Percentiles rank a stretch among this genome's conserved stretches.
phyloP scores from a whole-genome alignment of 2,329 filamentous ascomycete genomes.

The Colletotrichum karsti region DNA sequence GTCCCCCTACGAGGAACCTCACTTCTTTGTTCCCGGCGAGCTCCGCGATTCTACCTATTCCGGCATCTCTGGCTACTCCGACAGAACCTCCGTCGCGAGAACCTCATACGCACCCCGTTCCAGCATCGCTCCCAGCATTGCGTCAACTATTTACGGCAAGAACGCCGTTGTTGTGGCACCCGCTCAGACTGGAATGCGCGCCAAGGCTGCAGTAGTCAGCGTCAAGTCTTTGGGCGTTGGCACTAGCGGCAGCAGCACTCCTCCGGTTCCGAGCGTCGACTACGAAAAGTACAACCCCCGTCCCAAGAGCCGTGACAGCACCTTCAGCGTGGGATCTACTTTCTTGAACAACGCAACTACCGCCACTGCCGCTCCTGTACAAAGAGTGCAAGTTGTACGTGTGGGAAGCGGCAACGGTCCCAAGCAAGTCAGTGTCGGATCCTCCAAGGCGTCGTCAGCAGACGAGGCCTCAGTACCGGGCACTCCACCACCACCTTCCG shows the following conservation, averaged over 20 bases:
- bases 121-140: constrained; percentile 86
- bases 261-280: constrained; percentile 79
- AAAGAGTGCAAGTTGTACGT: constrained; percentile 66
- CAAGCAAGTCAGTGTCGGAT: constrained; percentile 53
- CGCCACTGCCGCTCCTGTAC: constrained; percentile 62
- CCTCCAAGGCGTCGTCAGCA: constrained; percentile 40
- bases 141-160: constrained; percentile 93
- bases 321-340: constrained; percentile 74
- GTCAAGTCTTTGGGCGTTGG: constrained; percentile 77
- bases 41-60: constrained; percentile 93
- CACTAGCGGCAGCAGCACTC: constrained; percentile 63
- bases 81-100: constrained; percentile 68
- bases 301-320: constrained; percentile 64
- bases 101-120: constrained; percentile 69
- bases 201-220: constrained; percentile 91
- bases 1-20: constrained; percentile 74
- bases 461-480: constrained; percentile 18
- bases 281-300: constrained; percentile 64
- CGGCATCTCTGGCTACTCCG: constrained; percentile 71
- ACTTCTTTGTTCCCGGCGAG: constrained; percentile 93
- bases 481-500: constrained; percentile 25
- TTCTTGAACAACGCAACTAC: constrained; percentile 72
- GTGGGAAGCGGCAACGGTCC: constrained; percentile 54
- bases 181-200: constrained; percentile 86
- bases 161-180: constrained; percentile 85